Conservation (phyloP, 352 stramenopile genomes). For the Globisporangium paddicum region DNA sequence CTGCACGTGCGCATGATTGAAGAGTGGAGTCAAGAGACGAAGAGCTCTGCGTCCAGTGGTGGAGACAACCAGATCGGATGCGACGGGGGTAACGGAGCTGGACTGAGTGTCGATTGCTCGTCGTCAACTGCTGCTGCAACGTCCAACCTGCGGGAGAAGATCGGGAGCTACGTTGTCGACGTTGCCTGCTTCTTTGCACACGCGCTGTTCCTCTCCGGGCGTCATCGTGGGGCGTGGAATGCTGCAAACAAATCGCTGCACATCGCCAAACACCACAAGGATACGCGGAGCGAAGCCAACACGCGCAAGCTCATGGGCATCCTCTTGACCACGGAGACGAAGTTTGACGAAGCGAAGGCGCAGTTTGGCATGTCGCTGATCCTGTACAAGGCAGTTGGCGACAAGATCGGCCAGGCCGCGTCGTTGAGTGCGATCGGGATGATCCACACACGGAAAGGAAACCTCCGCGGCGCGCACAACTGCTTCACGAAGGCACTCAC, state of each 20-base stretch:
- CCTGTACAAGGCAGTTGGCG: conserved; percentile 64
- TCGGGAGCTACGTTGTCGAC: conserved; percentile 51
- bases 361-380: conserved; percentile 76
- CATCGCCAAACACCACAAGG: conserved; percentile 71
- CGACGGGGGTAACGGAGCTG: neutral
- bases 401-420: conserved; percentile 73
- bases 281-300: conserved; percentile 62
- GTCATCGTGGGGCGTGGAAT: conserved; percentile 68
- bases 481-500: conserved; percentile 79
- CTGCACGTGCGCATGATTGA: conserved; percentile 70
- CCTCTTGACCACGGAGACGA: conserved; percentile 74
- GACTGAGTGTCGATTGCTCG: conserved; percentile 16
- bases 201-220: conserved; percentile 64
- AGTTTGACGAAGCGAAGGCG: conserved; percentile 78
- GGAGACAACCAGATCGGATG: conserved; percentile 5
- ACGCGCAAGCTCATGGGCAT: conserved; percentile 77
- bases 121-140: conserved; percentile 1
- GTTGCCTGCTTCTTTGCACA: conserved; percentile 75
- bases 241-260: conserved; percentile 67
- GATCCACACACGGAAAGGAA: conserved; percentile 78
- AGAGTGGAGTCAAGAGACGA: conserved; percentile 36
- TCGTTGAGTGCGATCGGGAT: conserved; percentile 75
- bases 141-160: conserved; percentile 35
- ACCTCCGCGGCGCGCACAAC: conserved; percentile 68
- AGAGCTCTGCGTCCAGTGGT: neutral